Conservation (phyloP, 2,329 filamentous ascomycete genomes). For the Phialophora tarda region DNA sequence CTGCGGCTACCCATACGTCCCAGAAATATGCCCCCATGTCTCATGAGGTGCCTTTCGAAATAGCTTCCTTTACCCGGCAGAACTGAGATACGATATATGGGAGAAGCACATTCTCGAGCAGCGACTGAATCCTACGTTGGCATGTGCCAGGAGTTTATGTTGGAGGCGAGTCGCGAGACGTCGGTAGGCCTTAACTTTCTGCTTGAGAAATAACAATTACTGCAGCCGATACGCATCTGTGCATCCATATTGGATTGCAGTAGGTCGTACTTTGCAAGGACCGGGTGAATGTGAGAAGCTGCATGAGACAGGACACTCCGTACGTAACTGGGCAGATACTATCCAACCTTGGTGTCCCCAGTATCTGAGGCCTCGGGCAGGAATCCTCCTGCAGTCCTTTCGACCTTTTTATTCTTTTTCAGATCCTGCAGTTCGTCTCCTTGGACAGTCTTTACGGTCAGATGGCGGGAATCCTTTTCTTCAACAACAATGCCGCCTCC, state of each 20-base stretch:
- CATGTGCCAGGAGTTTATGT: not conserved
- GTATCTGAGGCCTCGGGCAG: conserved; percentile 22
- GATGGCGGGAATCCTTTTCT: conserved; percentile 43
- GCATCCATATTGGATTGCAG: not conserved
- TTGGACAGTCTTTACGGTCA: conserved; percentile 30
- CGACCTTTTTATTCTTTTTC: conserved; percentile 26
- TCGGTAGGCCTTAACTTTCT: no score
- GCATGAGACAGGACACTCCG: not conserved
- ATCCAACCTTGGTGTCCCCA: not conserved
- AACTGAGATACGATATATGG: not conserved
- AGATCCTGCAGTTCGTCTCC: conserved; percentile 18
- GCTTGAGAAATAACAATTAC: no score
- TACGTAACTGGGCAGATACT: not conserved
- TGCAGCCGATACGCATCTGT: not conserved
- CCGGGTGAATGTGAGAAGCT: not conserved
- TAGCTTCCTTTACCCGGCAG: not conserved
- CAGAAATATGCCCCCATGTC: no score
- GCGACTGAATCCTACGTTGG: not conserved
- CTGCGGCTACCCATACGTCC: no score
- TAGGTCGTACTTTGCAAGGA: not conserved
- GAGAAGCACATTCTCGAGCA: not conserved
- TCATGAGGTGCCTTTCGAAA: no score
- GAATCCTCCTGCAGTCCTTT: conserved; percentile 35
- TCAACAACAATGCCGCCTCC: conserved; percentile 52
- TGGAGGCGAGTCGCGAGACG: not conserved